Evolutionary conservation across 106 monocot genomes (phyloP).

Genomic region (Acanthochlamys bracteata): DNA sequence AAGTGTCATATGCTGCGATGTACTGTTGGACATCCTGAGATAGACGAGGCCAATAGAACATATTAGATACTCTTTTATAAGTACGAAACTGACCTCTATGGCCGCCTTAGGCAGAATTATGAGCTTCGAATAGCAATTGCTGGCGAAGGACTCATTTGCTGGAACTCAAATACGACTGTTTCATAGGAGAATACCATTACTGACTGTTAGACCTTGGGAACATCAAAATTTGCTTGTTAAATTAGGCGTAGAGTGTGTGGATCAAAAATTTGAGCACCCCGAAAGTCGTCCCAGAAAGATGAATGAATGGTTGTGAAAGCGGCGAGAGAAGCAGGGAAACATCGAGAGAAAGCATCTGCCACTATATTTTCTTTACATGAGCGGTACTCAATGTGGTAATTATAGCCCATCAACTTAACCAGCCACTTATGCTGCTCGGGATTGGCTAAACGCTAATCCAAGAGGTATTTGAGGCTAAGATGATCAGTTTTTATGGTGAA

Average conservation of each 20-base stretch:
- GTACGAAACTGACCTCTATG: neutral
- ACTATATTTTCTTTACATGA: neutral
- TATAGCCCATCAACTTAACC: slow-evolving; percentile 9
- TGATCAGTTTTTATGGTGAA: slow-evolving; percentile 10
- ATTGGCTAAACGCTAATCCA: slow-evolving; percentile 2
- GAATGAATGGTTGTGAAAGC: no score
- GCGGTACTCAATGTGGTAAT: slow-evolving; percentile 4
- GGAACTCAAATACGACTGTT: neutral
- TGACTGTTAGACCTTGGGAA: no score
- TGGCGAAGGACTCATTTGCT: neutral
- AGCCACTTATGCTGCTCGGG: slow-evolving; percentile 7
- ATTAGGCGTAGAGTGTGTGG: no score
- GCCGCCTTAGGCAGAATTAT: neutral
- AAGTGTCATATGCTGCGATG: neutral
- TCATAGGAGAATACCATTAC: neutral
- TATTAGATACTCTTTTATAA: neutral
- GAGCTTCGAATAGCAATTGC: neutral
- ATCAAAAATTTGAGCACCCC: no score
- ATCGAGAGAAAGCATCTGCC: neutral
- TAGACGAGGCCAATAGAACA: neutral
- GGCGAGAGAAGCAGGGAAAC: no score
- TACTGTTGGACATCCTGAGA: neutral
- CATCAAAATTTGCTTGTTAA: no score
- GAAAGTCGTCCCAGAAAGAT: no score
- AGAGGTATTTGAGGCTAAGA: neutral